These are phyloP conservation scores for Basidiobolus heterosporus DNA, from an alignment of 371 early-diverging fungal species.

Conservation along the genomic window DNA sequence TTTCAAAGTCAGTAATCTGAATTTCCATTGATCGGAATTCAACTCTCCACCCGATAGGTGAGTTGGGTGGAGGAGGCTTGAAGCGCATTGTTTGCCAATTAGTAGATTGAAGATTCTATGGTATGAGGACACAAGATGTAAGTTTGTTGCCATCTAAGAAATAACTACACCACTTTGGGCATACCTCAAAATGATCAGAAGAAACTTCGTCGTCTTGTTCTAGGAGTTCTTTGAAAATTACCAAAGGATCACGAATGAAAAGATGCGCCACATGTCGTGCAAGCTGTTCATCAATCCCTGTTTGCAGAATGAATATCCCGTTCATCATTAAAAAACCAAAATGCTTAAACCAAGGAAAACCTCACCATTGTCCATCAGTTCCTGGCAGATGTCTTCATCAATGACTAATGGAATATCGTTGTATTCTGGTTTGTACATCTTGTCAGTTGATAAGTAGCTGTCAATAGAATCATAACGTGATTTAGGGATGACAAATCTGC, in stretches of 20 bases:
- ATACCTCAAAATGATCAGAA: constrained; percentile 89
- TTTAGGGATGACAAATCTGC: constrained; percentile 72
- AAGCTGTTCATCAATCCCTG: constrained; percentile 71
- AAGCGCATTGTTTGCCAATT: constrained; percentile 99
- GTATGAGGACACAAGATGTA: background rate
- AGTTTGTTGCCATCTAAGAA: background rate
- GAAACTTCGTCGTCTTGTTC: constrained; percentile 65
- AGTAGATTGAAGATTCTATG: constrained; percentile 90
- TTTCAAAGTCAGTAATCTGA: constrained; percentile 95
- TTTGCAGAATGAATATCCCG: background rate
- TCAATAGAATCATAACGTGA: constrained; percentile 95
- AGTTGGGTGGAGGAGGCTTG: constrained; percentile 89
- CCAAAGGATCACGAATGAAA: constrained; percentile 96
- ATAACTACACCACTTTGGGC: background rate
- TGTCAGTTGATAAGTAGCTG: constrained; percentile 72
- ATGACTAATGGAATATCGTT: constrained; percentile 82
- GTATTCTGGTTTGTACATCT: constrained; percentile 68
- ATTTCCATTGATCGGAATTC: constrained; percentile 97
- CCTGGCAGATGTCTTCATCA: constrained; percentile 60
- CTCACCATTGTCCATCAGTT: constrained; percentile 37
- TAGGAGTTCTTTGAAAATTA: constrained; percentile 74
- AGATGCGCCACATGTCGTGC: constrained; percentile 91
- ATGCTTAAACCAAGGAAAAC: background rate
- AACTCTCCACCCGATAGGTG: constrained; percentile 93
- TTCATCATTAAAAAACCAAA: constrained; percentile 1